Conservation (phyloP, 2,329 filamentous ascomycete species). For the Zymoseptoria passerinii region DNA sequence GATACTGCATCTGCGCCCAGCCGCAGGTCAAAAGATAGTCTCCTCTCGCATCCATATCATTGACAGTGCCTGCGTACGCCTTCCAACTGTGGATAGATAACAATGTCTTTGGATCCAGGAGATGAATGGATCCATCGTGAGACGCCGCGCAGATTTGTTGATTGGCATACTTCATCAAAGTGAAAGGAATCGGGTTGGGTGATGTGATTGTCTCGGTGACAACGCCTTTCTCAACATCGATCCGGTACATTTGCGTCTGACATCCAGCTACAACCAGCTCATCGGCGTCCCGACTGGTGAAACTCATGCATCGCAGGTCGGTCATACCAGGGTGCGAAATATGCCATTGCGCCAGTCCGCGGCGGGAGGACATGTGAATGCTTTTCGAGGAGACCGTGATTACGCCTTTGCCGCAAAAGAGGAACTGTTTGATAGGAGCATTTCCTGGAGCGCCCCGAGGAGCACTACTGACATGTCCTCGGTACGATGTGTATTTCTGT, state of each 20-base stretch:
- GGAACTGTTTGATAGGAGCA: conserved; percentile 74
- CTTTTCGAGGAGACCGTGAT: conserved; percentile 75
- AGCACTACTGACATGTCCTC: conserved; percentile 55
- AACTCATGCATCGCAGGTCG: conserved; percentile 89
- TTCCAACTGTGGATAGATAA: conserved; percentile 79
- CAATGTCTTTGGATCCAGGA: conserved; percentile 73
- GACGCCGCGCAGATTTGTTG: conserved; percentile 91
- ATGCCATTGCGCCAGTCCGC: conserved; percentile 83
- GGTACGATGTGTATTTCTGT: conserved; percentile 83
- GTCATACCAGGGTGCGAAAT: conserved; percentile 69
- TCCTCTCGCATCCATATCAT: conserved; percentile 94
- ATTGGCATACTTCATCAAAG: conserved; percentile 77
- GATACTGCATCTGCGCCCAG: conserved; percentile 73
- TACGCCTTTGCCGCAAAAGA: conserved; percentile 86
- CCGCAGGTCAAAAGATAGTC: conserved; percentile 95
- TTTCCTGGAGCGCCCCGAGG: conserved; percentile 39
- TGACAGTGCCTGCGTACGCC: conserved; percentile 79
- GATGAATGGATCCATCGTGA: conserved; percentile 69
- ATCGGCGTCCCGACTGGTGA: conserved; percentile 73
- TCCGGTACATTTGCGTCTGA: conserved; percentile 75
- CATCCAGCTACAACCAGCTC: conserved; percentile 82
- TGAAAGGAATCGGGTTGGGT: conserved; percentile 53
- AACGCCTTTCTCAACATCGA: conserved; percentile 52
- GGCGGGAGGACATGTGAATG: conserved; percentile 78
- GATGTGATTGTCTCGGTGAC: conserved; percentile 35